Percentiles rank a stretch among this genome's conserved stretches.
Evolutionary conservation across 2,329 filamentous ascomycete genomes (phyloP).

Genomic region (Sporothrix globosa): DNA sequence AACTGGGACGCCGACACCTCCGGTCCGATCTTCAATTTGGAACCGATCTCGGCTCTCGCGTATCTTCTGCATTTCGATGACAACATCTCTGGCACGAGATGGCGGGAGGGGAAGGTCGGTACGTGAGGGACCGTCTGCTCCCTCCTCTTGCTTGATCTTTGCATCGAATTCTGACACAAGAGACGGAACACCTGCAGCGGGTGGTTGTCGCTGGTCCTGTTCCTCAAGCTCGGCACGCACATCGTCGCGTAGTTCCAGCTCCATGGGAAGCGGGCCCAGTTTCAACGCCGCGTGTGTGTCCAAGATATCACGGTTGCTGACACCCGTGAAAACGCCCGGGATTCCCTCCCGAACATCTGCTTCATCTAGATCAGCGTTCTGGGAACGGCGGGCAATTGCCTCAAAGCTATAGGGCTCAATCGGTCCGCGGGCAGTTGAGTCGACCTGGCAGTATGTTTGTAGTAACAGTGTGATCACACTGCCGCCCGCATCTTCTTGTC

Average conservation of each 20-base stretch:
- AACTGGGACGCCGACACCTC: slow-evolving; percentile 78
- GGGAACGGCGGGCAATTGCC: slow-evolving; percentile 59
- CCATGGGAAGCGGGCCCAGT: slow-evolving; percentile 82
- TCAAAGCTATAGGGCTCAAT: slow-evolving; percentile 67
- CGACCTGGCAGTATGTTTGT: slow-evolving; percentile 60
- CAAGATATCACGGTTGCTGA: slow-evolving; percentile 63
- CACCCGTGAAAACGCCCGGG: slow-evolving; percentile 63
- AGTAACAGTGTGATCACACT: slow-evolving; percentile 76
- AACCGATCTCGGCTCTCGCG: slow-evolving; percentile 92
- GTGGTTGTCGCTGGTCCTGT: slow-evolving; percentile 77
- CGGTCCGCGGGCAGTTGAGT: slow-evolving; percentile 62
- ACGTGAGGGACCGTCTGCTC: slow-evolving; percentile 77
- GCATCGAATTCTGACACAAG: slow-evolving; percentile 87
- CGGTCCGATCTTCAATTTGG: slow-evolving; percentile 80
- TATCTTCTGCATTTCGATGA: slow-evolving; percentile 91
- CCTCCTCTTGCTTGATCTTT: slow-evolving; percentile 86
- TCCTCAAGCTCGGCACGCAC: slow-evolving; percentile 85
- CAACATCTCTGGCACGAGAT: slow-evolving; percentile 84
- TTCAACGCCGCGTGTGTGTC: slow-evolving; percentile 64
- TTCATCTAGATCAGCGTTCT: slow-evolving; percentile 65
- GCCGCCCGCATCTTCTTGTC: slow-evolving; percentile 80
- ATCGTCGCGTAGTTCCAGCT: slow-evolving; percentile 79
- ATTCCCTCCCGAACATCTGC: slow-evolving; percentile 67
- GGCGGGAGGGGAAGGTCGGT: slow-evolving; percentile 83
- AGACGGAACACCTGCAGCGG: slow-evolving; percentile 68